Conservation (phyloP, 2,329 filamentous ascomycete species). For the Aspergillus sclerotialis region DNA sequence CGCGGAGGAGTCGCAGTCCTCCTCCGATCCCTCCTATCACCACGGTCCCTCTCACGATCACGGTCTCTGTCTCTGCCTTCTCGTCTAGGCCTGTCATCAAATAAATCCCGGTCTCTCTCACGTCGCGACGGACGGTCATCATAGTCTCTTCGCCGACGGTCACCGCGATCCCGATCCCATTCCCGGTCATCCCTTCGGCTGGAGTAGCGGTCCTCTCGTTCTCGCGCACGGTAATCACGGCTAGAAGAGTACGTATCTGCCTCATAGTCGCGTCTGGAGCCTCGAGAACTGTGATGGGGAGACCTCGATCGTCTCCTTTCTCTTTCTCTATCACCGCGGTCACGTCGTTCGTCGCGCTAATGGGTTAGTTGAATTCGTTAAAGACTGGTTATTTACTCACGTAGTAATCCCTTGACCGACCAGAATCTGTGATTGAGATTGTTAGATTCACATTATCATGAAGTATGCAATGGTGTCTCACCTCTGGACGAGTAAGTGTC, state of each 20-base stretch:
- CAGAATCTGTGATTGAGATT: slow-evolving; percentile 36
- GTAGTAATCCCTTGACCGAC: slow-evolving; percentile 48
- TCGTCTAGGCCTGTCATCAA: slow-evolving; percentile 53
- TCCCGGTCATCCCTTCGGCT: slow-evolving; percentile 67
- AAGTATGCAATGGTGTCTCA: slow-evolving; percentile 34
- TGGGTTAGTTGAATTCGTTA: slow-evolving; percentile 13
- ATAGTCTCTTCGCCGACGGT: slow-evolving; percentile 51
- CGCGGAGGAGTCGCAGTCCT: slow-evolving; percentile 75
- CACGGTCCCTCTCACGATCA: slow-evolving; percentile 35
- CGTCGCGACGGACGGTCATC: slow-evolving; percentile 53
- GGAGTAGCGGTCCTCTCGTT: slow-evolving; percentile 86
- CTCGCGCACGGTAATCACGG: slow-evolving; percentile 83
- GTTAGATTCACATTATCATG: slow-evolving; percentile 31
- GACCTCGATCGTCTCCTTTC: slow-evolving; percentile 78
- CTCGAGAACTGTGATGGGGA: slow-evolving; percentile 63
- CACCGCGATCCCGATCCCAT: slow-evolving; percentile 65
- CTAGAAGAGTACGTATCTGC: slow-evolving; percentile 87
- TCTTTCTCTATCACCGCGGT: slow-evolving; percentile 45
- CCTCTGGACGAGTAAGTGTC: slow-evolving; percentile 75
- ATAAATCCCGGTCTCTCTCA: slow-evolving; percentile 51
- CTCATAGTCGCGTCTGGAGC: slow-evolving; percentile 64
- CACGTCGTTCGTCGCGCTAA: slow-evolving; percentile 43
- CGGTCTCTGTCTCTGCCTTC: slow-evolving; percentile 31
- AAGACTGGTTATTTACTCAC: slow-evolving; percentile 34
- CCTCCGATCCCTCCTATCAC: slow-evolving; percentile 47